Base-by-base conservation (phyloP, 306 rosid genomes). In the Senna siamea region DNA sequence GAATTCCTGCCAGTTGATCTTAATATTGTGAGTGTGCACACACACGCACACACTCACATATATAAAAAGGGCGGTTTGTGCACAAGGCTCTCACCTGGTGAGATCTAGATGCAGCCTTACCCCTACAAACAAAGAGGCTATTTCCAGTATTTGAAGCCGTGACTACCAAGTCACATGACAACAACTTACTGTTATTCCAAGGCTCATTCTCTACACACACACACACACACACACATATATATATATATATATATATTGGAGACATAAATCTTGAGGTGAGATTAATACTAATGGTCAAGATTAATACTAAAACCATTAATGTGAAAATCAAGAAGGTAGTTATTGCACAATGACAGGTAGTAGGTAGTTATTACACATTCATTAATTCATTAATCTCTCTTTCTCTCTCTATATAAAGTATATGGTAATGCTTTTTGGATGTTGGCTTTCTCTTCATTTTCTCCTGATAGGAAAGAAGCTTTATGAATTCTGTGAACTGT, bases 371-470 rank as follows among this genome's bases (percentile, higher is more conserved):
- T 37, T 4, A 37, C 40, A 10, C 0, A 1, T 7, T 41, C 3
- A 1, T 6, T 41, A 3, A 8, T 2, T 9, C 9, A 1, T 38
- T 38, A 7, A 38, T 41, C 47, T 41, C 13, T 37, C 40, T 37
- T 5, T 37, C 40, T 37, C 40, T 37, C 40, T 7, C 40, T 7
- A 5, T 37, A 4, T 37, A 37, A 0, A 26, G 15, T 26, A 15
- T 66, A 5, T 14, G 23, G 8, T 44, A n/a, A 20, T 62, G 66
- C 35, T 18, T 26, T 41, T 57, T 57, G 19, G 61, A 56, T 67
- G 9, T 41, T 69, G 53, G 28, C 20, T 76, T 66, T 67, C 18
- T 32, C 52, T 14, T 46, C 38, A 55, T 75, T 44, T 4, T 66
- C 34, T 30, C 30, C 40, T 20, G 38, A 46, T 67, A 67, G 20